Evolutionary conservation across 1,284 basidiomycete species (phyloP), one percentile per base, ranked within the genome.

Genomic region (Exobasidium cylindrosporum): DNA sequence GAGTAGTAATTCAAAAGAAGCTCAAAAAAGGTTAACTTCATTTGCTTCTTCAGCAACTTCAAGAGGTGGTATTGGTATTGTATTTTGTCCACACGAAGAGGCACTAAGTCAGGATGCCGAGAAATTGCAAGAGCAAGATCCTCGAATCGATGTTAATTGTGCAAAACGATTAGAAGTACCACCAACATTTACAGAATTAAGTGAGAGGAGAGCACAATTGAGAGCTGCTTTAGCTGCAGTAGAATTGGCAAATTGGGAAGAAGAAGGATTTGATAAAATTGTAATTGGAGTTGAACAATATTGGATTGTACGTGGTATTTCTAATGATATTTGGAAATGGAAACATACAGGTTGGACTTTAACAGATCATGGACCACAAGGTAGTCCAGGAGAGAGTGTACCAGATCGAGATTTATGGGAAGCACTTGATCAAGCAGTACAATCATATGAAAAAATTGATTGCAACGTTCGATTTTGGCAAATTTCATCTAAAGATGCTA

Each of bases 391-490:
- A 1, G 76, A 73, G 11, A 57, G 58, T 28, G 77, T 79, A 14
- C 76, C 77, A 7, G 72, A 79, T 47, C 56, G 73, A 3, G 77
- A 79, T 56, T 63, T 79, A 32, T 79, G 77, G 77, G 73, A 78
- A 60, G 43, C 76, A 47, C 62, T 79, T 1, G 77, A 79, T 28
- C 53, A 65, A 11, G 64, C 64, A 5, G 76, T 79, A 5, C 61
- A 61, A 21, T 60, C 53, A 14, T 79, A 74, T 30, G 77, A 79
- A 56, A 50, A 74, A 54, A 69, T 78, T 32, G 77, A 79, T 50
- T 77, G 76, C 56, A 78, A 73, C 10, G 73, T 75, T 26, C 63
- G 76, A 3, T 79, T 78, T 55, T 79, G 76, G 77, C 71, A 73
- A 52, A 62, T 79, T 13, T 55, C 57, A 24, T 66, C 66, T 53